Base-by-base conservation (phyloP, 768 basidiomycete species). In the Arthromyces matolae region DNA sequence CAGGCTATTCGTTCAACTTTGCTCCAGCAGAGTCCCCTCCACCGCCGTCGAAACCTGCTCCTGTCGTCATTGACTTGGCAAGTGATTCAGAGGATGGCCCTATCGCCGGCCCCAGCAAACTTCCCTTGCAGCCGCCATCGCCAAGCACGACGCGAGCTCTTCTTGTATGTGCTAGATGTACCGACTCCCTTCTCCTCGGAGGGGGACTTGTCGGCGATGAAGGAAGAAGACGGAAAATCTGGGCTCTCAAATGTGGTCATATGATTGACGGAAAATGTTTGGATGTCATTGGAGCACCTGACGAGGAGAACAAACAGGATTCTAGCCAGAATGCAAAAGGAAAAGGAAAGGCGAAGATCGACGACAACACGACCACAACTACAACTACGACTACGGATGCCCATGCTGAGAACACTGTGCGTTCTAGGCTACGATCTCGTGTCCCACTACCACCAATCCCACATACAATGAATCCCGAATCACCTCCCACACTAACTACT, bases 231-330 rank as follows among this genome's bases (percentile, higher is more conserved):
- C 68, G 73, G 44, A 74, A 77, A 34, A 65, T 90, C 7, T 90
- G 86, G 88, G 80, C 76, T 1, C 64, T 91, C 50, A 71, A 84
- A 32, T 91, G 88, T 43, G 88, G 88, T 0, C 89, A 91, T 59
- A 63, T 91, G 56, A 72, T 90, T 0, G 88, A 90, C 53, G 89
- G 86, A 40, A 86, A 84, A 61, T 91, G 88, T 54, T 64, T 84
- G 2, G 74, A 75, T 50, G 70, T 75, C 53, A 54, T 90, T 40
- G 80, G 83, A 33, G 47, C 49, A 16, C 39, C 27, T 8, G 51
- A 59, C 22, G 32, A 32, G 45, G 16, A 65, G 28, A 60, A 37
- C 8, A 16, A 19, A 6, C 34, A 22, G 27, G 44, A 35, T 18
- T 19, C n/a, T n/a, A 23, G 27, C 16, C 8, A 4, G 4, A 13